Conservation (phyloP, 2,329 filamentous ascomycete genomes). For the Simplicillium sp. region DNA sequence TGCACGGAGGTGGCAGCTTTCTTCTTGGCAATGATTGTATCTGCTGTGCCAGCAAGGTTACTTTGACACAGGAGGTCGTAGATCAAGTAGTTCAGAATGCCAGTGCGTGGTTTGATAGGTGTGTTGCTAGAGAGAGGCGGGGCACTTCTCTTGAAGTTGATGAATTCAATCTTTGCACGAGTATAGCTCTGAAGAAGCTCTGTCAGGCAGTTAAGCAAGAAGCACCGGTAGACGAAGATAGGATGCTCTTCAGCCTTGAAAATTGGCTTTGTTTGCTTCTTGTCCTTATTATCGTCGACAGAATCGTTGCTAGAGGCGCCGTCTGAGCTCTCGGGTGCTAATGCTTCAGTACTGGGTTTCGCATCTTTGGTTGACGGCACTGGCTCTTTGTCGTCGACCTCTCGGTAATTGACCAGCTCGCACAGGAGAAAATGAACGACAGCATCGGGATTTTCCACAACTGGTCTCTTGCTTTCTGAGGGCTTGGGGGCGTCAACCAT, state of each 20-base stretch:
- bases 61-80: constrained; percentile 61
- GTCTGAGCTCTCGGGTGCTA: constrained; percentile 14
- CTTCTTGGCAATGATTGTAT: constrained; percentile 74
- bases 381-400: constrained; percentile 78
- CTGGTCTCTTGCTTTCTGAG: constrained; percentile 66
- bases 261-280: constrained; percentile 58
- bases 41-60: constrained; percentile 57
- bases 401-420: constrained; percentile 83
- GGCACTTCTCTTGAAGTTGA: constrained; percentile 93
- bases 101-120: constrained; percentile 87
- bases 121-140: constrained; percentile 76
- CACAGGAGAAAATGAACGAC: constrained; percentile 92
- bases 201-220: constrained; percentile 82
- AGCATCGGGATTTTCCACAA: constrained; percentile 87
- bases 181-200: constrained; percentile 90
- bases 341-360: constrained; percentile 18
- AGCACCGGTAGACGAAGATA: constrained; percentile 94
- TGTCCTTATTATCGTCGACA: constrained; percentile 37
- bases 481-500: constrained; percentile 57
- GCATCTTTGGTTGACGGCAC: constrained; percentile 30
- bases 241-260: constrained; percentile 93
- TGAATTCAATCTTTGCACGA: constrained; percentile 93
- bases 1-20: constrained; percentile 74
- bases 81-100: constrained; percentile 87
- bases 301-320: constrained; percentile 19